phyloP scores from a whole-genome alignment of 106 monocot genomes.

The Dendrobium officinale region DNA sequence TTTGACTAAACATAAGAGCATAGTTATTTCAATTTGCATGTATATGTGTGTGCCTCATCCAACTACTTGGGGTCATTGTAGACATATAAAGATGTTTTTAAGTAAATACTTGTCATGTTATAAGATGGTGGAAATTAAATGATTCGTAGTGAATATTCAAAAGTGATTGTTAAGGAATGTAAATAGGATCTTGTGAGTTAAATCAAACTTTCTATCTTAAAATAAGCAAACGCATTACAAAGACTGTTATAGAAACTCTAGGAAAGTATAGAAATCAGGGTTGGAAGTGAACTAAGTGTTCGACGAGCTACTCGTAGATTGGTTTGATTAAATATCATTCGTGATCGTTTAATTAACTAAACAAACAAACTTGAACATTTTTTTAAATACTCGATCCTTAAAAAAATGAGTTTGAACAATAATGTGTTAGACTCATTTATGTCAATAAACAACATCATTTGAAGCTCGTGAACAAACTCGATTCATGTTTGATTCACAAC shows the following conservation, averaged over 20 bases:
- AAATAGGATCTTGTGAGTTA: not conserved
- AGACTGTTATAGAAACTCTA: not conserved
- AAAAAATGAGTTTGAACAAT: too few relatives aligned
- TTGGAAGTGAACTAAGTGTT: too few relatives aligned
- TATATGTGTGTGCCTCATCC: not conserved
- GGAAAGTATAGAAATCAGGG: not conserved
- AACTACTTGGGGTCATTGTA: not conserved
- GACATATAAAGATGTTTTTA: not conserved
- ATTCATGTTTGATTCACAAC: too few relatives aligned
- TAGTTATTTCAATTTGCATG: not conserved
- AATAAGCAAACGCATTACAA: not conserved
- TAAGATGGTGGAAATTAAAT: not conserved
- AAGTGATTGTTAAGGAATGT: not conserved
- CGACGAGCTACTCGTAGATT: too few relatives aligned
- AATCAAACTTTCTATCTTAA: not conserved
- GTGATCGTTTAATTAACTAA: too few relatives aligned
- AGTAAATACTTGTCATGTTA: not conserved
- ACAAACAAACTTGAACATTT: too few relatives aligned
- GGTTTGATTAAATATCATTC: too few relatives aligned
- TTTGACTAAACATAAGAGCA: not conserved
- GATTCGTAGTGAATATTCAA: not conserved
- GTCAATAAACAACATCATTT: too few relatives aligned
- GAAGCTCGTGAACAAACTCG: too few relatives aligned
- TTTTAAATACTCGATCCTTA: too few relatives aligned
- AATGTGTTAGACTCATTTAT: too few relatives aligned